Conservation (phyloP, 148 eudicot species). For the Rhododendron mucronatum region DNA sequence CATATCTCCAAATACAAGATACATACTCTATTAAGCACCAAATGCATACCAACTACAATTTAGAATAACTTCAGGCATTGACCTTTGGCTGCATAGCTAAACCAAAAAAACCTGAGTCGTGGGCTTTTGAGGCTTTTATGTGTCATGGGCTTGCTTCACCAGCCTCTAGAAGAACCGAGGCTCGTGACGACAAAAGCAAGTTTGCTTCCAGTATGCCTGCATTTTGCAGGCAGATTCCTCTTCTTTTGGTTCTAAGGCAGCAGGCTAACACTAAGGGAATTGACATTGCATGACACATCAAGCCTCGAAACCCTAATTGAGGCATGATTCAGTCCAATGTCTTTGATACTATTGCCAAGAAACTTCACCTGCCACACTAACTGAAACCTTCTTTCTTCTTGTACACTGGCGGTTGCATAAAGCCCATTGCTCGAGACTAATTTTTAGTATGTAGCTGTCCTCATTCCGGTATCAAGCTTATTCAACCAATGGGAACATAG, state of each 20-base stretch:
- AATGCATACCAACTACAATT: neutral
- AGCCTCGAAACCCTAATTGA: neutral
- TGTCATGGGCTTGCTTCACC: too few species aligned
- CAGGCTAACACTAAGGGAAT: neutral
- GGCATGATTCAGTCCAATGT: neutral
- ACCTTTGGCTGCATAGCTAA: neutral
- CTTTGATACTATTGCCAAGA: neutral
- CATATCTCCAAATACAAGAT: neutral
- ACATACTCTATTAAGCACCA: neutral
- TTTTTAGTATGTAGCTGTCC: neutral
- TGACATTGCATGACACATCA: neutral
- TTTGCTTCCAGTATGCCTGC: neutral
- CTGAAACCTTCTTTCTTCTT: neutral
- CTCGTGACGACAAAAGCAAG: neutral
- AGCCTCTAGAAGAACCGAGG: neutral
- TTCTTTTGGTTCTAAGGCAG: neutral
- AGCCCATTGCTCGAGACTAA: neutral
- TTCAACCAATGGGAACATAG: neutral
- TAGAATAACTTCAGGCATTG: slow-evolving; percentile 22
- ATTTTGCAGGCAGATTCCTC: neutral
- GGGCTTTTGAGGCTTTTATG: neutral
- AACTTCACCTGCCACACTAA: neutral
- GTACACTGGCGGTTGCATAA: neutral
- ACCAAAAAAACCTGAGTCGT: neutral
- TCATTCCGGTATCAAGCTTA: neutral